phyloP scores from a whole-genome alignment of 768 basidiomycete genomes.

The Hysterangium stoloniferum region DNA sequence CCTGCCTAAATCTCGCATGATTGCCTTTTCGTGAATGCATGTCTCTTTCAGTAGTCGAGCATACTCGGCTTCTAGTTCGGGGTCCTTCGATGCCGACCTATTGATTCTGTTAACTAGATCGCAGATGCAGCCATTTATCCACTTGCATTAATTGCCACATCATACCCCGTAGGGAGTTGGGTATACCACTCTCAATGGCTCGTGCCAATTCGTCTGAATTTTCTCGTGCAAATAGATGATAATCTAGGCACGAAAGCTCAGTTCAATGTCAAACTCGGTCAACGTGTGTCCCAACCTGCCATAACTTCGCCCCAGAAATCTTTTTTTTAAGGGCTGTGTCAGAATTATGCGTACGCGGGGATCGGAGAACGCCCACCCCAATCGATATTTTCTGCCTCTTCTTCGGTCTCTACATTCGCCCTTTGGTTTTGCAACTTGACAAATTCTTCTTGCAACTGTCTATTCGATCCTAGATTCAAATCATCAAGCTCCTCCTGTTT shows the following conservation, averaged over 20 bases:
- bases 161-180: constrained; percentile 82
- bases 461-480: constrained; percentile 53
- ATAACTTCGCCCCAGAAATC: constrained; percentile 96
- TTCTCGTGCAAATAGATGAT: constrained; percentile 78
- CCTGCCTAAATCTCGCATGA: constrained; percentile 86
- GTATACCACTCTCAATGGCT: constrained; percentile 91
- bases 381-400: constrained; percentile 27
- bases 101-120: too few relatives aligned
- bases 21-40: constrained; percentile 90
- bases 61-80: constrained; percentile 77
- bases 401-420: constrained; percentile 23
- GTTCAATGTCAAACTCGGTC: constrained; percentile 3
- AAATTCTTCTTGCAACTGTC: constrained; percentile 73
- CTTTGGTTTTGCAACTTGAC: constrained; percentile 54
- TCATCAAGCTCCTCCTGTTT: constrained; percentile 38
- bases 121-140: background rate
- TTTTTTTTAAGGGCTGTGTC: constrained; percentile 26
- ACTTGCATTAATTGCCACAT: constrained; percentile 92
- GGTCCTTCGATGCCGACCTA: constrained; percentile 92
- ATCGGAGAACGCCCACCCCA: constrained; percentile 50
- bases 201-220: constrained; percentile 71
- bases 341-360: background rate
- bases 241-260: constrained; percentile 43
- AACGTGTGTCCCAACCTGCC: constrained; percentile 45
- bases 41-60: constrained; percentile 71